Evolutionary conservation across 1,284 basidiomycete genomes (phyloP), one percentile per base, ranked within the genome.

Genomic region (Cryptococcus sp.): DNA sequence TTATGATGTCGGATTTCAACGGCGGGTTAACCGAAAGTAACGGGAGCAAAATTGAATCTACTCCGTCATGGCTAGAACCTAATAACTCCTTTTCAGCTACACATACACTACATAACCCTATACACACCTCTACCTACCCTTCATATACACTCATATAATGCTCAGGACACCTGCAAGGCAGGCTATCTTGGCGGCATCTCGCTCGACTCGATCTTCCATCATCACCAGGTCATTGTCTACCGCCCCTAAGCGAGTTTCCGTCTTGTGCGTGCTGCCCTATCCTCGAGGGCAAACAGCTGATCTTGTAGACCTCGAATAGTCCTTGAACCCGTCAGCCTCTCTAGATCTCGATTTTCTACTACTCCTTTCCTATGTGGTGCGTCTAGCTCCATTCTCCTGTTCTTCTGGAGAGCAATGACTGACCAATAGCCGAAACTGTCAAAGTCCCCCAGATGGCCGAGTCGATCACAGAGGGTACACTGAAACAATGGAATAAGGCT

Each of bases 381-480:
- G n/a, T n/a, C n/a, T n/a, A n/a, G n/a, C n/a, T 28, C 50, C 18
- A 55, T 61, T 63, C 75, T 60, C 58, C 71, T 57, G 51, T 74
- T 67, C 61, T 59, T 50, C 65, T 68, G 70, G 51, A 46, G 67
- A 61, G 9, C 3, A 3, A 7, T 7, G 32, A n/a, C 18, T 40
- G 14, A 23, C 34, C 18, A 49, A 23, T 48, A 69, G 66, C 63
- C 40, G 87, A 93, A 77, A 88, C 87, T 53, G 83, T 98, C 69
- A 93, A 98, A 80, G 94, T 98, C 45, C 94, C 94, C 23, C 88
- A 92, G 76, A 97, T 98, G 93, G 93, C 94, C 49, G 94, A 98
- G 76, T 97, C 92, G 62, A 96, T 98, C 77, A 91, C 91, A 16
- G 94, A 98, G 77, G 94, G 94, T 49, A 98, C 94, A 4, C 80